Evolutionary conservation across 176 grass and related monocot genomes (phyloP).

Genomic region (Canna indica): DNA sequence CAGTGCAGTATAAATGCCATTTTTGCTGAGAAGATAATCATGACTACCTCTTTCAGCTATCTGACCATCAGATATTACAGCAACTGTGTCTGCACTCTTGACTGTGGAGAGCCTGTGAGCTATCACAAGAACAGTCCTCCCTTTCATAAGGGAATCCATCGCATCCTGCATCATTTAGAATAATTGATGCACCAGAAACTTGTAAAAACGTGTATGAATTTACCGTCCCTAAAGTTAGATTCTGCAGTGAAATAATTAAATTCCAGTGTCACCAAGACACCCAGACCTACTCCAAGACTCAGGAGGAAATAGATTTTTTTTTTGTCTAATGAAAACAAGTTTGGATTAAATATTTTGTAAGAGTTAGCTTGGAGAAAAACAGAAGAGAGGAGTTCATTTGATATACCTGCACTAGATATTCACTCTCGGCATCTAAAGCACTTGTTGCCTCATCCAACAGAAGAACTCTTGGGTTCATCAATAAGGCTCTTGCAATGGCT

Average conservation of each 20-base stretch:
- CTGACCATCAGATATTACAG: constrained; percentile 84
- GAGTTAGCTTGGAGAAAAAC: neutral
- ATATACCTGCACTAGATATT: constrained; percentile 94
- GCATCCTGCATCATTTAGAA: constrained; percentile 55
- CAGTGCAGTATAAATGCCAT: constrained; percentile 88
- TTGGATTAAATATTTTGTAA: neutral
- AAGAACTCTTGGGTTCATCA: constrained; percentile 94
- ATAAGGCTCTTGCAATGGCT: constrained; percentile 91
- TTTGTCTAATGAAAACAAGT: too few species aligned
- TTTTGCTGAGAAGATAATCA: constrained; percentile 52
- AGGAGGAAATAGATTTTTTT: too few species aligned
- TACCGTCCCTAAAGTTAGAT: neutral
- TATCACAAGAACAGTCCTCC: constrained; percentile 94
- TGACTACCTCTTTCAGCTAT: constrained; percentile 78
- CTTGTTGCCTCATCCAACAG: constrained; percentile 96
- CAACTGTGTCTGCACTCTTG: constrained; percentile 71
- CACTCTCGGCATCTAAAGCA: constrained; percentile 92
- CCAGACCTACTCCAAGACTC: too few species aligned
- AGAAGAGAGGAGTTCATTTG: neutral
- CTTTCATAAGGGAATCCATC: constrained; percentile 96
- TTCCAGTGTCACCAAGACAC: too few species aligned
- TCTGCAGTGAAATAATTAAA: neutral
- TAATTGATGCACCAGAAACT: neutral
- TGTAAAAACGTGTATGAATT: neutral
- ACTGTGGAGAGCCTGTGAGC: constrained; percentile 95